Evolutionary conservation across 352 stramenopile genomes (phyloP), one percentile per base, ranked within the genome.

Genomic region (Phytophthora chlamydospora): DNA sequence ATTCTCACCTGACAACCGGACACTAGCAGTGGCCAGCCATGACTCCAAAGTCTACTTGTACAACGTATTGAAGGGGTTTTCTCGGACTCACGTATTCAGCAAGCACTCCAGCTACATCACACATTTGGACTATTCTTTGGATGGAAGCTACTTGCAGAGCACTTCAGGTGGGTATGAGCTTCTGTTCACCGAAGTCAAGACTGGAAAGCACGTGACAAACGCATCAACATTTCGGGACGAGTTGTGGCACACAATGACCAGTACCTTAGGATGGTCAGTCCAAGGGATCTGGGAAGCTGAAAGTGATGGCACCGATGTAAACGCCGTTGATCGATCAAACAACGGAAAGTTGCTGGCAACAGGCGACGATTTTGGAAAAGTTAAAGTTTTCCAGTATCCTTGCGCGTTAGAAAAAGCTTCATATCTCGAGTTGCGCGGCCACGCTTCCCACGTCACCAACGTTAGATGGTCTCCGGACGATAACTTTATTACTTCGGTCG

Each of bases 331-430:
- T 51, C 73, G 83, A 17, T 87, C 83, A 3, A 84, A 83, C 24
- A 81, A 91, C 31, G 72, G 80, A 6, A 79, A 72, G 12, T 58
- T 87, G 2, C 39, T 97, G 14, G 85, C 70, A 5, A 94, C 85
- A 0, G 91, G 86, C 0, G 90, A 97, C 50, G 89, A 97, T 58
- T 83, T 76, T 49, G 80, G 85, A 19, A 88, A 92, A 13, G 70
- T 97, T 14, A 97, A 96, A 43, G 55, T 97, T n/a, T 97, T 96
- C 48, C 73, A 75, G 13, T 96, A 93, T 56, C 91, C 91, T 31
- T 91, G 84, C 53, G 75, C 73, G 3, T 50, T 81, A 2, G 77
- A 87, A 38, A 88, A 81, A 21, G 68, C 77, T 24, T 75, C 81
- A 7, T 83, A 67, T 17, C 60, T 81, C 6, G 80, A 85, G 56